Evolutionary conservation across 2,329 filamentous ascomycete species (phyloP).

Genomic region (Parafenestella ontariensis): DNA sequence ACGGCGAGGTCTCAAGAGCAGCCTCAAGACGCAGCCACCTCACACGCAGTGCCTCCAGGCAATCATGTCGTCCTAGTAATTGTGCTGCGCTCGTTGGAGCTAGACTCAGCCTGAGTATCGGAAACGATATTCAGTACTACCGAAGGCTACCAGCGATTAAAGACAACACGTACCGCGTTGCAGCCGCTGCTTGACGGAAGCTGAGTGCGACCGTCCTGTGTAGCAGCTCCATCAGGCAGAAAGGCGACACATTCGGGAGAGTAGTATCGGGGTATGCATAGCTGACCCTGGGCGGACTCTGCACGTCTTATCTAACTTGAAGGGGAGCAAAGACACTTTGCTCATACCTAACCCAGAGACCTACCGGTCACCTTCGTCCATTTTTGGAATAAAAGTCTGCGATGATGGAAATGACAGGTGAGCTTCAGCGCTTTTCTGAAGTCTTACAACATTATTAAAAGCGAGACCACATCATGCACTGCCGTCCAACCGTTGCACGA

Average conservation of each 20-base stretch:
- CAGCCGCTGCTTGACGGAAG: constrained; percentile 26
- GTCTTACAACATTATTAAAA: neutral
- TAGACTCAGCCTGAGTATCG: constrained; percentile 28
- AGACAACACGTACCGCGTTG: constrained; percentile 24
- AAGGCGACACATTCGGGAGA: constrained; percentile 4
- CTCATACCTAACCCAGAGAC: neutral
- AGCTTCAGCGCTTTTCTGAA: neutral
- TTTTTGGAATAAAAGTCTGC: neutral
- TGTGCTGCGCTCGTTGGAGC: constrained; percentile 11
- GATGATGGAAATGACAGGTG: neutral
- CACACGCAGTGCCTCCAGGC: neutral
- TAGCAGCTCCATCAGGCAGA: constrained; percentile 28
- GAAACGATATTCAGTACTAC: constrained; percentile 18
- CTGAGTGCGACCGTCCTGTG: constrained; percentile 31
- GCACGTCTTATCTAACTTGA: constrained; percentile 5
- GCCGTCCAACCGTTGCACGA: constrained; percentile 19
- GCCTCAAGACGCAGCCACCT: constrained; percentile 24
- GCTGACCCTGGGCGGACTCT: neutral
- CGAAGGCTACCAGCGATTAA: constrained; percentile 27
- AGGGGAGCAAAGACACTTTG: neutral
- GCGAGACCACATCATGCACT: neutral
- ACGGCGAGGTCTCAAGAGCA: constrained; percentile 27
- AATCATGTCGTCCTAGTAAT: neutral
- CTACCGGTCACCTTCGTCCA: neutral
- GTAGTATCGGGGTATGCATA: constrained; percentile 1